phyloP scores from a whole-genome alignment of 2,329 filamentous ascomycete species.

The Trichocomaceae sp. region DNA sequence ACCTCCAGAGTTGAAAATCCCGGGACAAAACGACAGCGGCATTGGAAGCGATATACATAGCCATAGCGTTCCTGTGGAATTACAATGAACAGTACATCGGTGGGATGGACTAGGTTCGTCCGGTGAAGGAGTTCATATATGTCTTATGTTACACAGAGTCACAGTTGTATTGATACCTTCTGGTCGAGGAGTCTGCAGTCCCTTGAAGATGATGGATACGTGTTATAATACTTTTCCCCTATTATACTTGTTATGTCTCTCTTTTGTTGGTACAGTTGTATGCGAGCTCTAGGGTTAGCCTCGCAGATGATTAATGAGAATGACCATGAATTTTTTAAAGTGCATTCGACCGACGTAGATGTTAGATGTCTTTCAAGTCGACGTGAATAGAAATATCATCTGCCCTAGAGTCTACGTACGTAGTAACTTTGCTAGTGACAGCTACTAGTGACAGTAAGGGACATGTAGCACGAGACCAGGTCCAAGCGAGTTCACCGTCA shows the following conservation, averaged over 20 bases:
- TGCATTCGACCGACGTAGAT: background rate
- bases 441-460: background rate
- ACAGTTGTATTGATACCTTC: background rate
- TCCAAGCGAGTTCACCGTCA: background rate
- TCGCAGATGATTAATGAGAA: constrained; percentile 7
- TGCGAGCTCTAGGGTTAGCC: background rate
- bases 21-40: constrained; percentile 11
- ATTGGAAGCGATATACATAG: constrained; percentile 13
- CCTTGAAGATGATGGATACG: background rate
- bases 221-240: background rate
- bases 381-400: no score
- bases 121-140: background rate
- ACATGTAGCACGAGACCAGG: background rate
- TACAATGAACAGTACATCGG: background rate
- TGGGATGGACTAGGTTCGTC: background rate
- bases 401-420: no score
- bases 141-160: no score
- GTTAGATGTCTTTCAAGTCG: background rate
- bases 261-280: constrained; percentile 7
- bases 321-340: background rate
- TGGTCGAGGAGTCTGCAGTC: background rate
- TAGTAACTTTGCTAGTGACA: no score
- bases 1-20: constrained; percentile 7
- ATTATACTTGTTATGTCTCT: constrained; percentile 4
- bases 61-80: background rate